Evolutionary conservation across 148 eudicot species (phyloP), one percentile per base, ranked within the genome.

Genomic region (Amaranthus palmeri): DNA sequence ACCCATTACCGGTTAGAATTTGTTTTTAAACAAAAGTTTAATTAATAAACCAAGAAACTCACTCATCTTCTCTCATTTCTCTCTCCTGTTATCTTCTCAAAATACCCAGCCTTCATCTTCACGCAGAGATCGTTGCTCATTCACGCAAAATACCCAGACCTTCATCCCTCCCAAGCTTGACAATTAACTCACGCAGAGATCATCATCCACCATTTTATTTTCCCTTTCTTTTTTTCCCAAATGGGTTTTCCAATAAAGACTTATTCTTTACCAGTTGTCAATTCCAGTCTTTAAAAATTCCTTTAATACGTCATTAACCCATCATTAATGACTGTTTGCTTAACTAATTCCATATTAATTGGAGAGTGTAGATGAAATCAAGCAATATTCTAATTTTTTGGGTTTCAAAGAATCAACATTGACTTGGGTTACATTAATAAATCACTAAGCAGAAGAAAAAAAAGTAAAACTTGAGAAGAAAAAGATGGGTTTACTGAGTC

Each of bases 401-500:
- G 44, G 15, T 14, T 59, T 62, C 67, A 62, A 72, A 14, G 12
- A 10, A 43, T 54, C 7, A 42, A n/a, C 67, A 56, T 72, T 48
- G 80, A 74, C 70, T 74, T 74, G 3, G 54, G 8, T 18, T 0
- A 41, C 12, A 15, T 47, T 18, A 57, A 43, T 3, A 61, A 68
- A 12, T 45, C 45, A 56, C 55, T 25, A 12, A 48, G 67, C 15
- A 42, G 15, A 52, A 14, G 46, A 62, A 12, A 14, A 40, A 55
- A 58, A 54, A 64, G 18, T 5, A 52, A 41, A 47, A 54, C 41
- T 42, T 0, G 9, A 15, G 69, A 59, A 12, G 60, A 18, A 0
- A 56, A 73, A 74, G 54, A 90, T 92, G 99, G 97, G 97, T 54
- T 65, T 92, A 18, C 62, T 92, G 15, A 82, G 84, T 65, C 90